Evolutionary conservation across 768 basidiomycete genomes (phyloP).

Genomic region (Pleurotus djamor): DNA sequence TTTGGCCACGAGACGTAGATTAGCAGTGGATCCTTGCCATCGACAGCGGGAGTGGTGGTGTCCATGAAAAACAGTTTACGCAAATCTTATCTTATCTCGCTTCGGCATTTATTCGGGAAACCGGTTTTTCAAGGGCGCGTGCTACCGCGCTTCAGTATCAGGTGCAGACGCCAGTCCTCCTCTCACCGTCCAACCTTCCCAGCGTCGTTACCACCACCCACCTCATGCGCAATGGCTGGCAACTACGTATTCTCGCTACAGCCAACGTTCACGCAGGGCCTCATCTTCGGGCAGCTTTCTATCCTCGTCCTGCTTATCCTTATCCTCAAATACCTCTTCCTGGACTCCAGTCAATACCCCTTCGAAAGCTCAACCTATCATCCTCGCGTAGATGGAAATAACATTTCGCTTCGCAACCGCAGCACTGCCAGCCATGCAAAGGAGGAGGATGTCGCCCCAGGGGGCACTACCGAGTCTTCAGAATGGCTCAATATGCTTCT

Average conservation of each 20-base stretch:
- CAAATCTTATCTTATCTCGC: neutral
- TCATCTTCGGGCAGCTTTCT: conserved; percentile 89
- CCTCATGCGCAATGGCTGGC: conserved; percentile 33
- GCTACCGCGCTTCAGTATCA: neutral
- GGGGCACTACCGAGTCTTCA: conserved; percentile 58
- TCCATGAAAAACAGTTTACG: conserved; percentile 4
- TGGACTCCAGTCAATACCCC: conserved; percentile 68
- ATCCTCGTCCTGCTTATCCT: conserved; percentile 74
- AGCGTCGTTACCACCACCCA: neutral
- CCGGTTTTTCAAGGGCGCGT: conserved; percentile 1
- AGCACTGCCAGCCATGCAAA: conserved; percentile 18
- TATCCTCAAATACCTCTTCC: conserved; percentile 93
- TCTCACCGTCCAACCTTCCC: neutral
- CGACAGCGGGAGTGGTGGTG: conserved; percentile 1
- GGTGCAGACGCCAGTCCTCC: neutral
- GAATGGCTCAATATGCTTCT: conserved; percentile 92
- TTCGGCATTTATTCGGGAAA: neutral
- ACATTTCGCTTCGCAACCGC: conserved; percentile 37
- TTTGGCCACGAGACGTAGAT: conserved; percentile 44
- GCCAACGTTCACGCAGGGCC: conserved; percentile 94
- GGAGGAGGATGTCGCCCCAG: conserved; percentile 19
- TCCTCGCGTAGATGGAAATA: conserved; percentile 46
- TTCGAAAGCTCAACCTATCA: conserved; percentile 59
- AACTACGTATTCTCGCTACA: conserved; percentile 73
- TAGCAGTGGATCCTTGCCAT: neutral